Evolutionary conservation across 345 rosid genomes (phyloP), one percentile per base, ranked within the genome.

Genomic region (Carallia brachiata): DNA sequence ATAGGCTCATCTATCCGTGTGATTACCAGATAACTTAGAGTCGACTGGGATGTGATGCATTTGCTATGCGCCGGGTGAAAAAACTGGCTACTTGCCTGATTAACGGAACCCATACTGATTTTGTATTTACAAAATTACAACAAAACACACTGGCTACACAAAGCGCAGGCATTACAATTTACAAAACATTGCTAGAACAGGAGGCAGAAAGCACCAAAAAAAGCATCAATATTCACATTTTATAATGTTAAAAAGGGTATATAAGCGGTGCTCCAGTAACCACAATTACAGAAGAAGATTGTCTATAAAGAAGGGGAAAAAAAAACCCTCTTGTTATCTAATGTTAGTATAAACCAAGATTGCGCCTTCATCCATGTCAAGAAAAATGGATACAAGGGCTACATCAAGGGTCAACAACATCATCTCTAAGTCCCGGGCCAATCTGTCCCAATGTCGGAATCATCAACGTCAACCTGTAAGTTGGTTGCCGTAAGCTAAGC

Each of bases 371-470:
- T 63, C 65, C 62, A 56, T 39, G 73, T 54, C 39, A 64, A 32
- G 65, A 65, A 67, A 44, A 71, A 62, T 47, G 40, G 65, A 60
- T 40, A 40, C 55, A 10, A 6, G 67, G 62, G 62, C 72, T 37
- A 67, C 44, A 44, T 13, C 36, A 28, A 6, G 30, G 48, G 16
- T 47, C 48, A 27, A 62, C 3, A 17, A 67, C 52, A 64, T 37
- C 34, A 53, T 68, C 69, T 79, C 52, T 30, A 81, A 23, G 73
- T 64, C 63, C 73, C 72, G 5, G 66, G 73, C 85, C 83, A 79
- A 40, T 61, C 66, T 1, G 66, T 63, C 28, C 54, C 73, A 48
- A 70, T 64, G 63, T 69, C 74, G 23, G 72, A 72, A 66, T 71
- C 79, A 37, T 68, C 81, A 15, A 83, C 52, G 68, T 70, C 64